phyloP scores from a whole-genome alignment of 805 yeast genomes.

The Nakazawaea ernobii region DNA sequence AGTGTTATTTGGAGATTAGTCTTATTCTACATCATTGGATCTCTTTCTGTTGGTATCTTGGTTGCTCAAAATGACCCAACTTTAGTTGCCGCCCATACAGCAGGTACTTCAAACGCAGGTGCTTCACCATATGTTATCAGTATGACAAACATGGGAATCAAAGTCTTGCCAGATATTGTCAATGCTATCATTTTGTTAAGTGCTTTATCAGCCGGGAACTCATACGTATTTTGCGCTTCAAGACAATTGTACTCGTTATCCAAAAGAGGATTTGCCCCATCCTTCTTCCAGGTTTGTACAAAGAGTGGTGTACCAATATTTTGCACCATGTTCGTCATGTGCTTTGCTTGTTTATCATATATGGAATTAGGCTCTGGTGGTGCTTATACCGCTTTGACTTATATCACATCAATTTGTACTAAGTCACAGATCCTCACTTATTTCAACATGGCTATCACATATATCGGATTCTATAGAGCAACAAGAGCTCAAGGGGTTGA shows the following conservation, averaged over 20 bases:
- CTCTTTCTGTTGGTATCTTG: constrained; percentile 34
- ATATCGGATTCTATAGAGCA: constrained; percentile 58
- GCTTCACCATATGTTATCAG: constrained; percentile 80
- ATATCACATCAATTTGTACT: constrained; percentile 16
- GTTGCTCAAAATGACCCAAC: constrained; percentile 29
- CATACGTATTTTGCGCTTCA: constrained; percentile 67
- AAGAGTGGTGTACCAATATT: constrained; percentile 65
- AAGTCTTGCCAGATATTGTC: constrained; percentile 63
- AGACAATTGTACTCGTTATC: constrained; percentile 61
- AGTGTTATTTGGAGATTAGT: constrained; percentile 38
- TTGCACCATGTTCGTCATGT: constrained; percentile 43
- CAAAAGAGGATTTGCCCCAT: constrained; percentile 65
- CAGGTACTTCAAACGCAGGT: constrained; percentile 62
- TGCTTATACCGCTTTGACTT: constrained; percentile 16
- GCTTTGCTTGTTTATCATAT: constrained; percentile 63
- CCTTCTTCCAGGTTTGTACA: constrained; percentile 53
- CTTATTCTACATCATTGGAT: constrained; percentile 38
- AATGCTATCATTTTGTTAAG: constrained; percentile 69
- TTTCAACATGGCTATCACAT: constrained; percentile 37
- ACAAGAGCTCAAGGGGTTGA: constrained; percentile 49
- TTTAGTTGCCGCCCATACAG: constrained; percentile 39
- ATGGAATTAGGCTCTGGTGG: constrained; percentile 33
- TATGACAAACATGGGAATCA: constrained; percentile 58
- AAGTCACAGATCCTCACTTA: constrained; percentile 24
- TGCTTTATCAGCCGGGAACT: constrained; percentile 78